A percentile compares a stretch with the other conserved stretches of the same genome.
Evolutionary conservation across 805 yeast species (phyloP).

Genomic region (Candida vartiovaarae): DNA sequence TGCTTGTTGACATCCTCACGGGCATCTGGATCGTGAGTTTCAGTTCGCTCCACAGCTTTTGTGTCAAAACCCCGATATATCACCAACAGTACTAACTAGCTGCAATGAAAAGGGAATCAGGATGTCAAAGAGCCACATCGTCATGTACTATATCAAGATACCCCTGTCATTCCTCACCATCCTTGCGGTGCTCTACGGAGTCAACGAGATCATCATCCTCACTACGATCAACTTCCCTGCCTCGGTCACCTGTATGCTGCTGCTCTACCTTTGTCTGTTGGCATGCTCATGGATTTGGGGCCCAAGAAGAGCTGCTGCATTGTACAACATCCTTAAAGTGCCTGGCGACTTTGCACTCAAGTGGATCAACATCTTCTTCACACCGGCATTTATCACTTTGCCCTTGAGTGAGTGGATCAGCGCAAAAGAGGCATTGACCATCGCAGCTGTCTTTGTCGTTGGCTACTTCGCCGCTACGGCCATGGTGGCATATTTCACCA

Average conservation of each 20-base stretch:
- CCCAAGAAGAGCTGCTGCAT: conserved; percentile 21
- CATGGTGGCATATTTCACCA: conserved; percentile 41
- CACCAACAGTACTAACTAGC: background rate
- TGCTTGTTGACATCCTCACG: background rate
- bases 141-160: conserved; percentile 17
- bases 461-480: conserved; percentile 53
- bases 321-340: conserved; percentile 38
- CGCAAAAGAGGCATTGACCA: conserved; percentile 62
- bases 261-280: conserved; percentile 43
- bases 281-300: conserved; percentile 32
- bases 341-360: conserved; percentile 61
- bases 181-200: conserved; percentile 19
- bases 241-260: conserved; percentile 64
- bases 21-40: background rate
- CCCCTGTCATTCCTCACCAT: conserved; percentile 20
- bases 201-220: conserved; percentile 19
- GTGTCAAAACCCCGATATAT: background rate
- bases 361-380: conserved; percentile 76
- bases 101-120: conserved; percentile 11
- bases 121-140: conserved; percentile 14
- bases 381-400: conserved; percentile 67
- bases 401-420: conserved; percentile 63
- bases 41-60: background rate
- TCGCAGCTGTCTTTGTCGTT: conserved; percentile 64
- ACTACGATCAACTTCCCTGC: conserved; percentile 51